A percentile compares a stretch with the other conserved stretches of the same genome.
Conservation (phyloP, 1,284 basidiomycete genomes). For the Fistulina hepatica region DNA sequence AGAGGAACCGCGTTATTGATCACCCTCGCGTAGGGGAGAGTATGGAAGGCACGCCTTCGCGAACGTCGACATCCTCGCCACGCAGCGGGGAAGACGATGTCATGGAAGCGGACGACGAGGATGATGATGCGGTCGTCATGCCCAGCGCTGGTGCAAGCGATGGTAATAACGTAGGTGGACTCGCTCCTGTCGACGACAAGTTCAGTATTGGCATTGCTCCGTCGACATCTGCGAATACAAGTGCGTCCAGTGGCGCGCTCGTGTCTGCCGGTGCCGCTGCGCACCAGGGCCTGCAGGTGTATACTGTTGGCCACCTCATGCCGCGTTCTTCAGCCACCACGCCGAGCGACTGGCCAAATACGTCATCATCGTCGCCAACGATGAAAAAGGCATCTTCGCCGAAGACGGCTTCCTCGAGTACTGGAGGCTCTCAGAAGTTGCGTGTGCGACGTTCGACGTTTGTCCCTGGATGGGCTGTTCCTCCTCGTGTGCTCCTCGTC, state of each 20-base stretch:
- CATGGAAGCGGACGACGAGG: constrained; percentile 4
- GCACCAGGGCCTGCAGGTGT: constrained; percentile 68
- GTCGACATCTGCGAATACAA: too few relatives aligned
- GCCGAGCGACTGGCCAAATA: constrained; percentile 5
- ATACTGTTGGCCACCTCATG: constrained; percentile 72
- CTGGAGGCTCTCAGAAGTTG: constrained; percentile 28
- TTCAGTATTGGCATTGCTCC: too few relatives aligned
- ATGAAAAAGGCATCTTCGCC: constrained; percentile 12
- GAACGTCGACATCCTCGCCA: constrained; percentile 1
- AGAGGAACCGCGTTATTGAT: too few relatives aligned
- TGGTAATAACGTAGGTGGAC: constrained; percentile 9
- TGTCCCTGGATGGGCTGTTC: constrained; percentile 82
- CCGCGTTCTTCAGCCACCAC: constrained; percentile 24
- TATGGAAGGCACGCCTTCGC: constrained; percentile 10
- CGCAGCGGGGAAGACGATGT: constrained; percentile 2
- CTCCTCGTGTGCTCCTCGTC: constrained; percentile 81
- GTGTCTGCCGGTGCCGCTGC: too few relatives aligned
- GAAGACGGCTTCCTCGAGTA: constrained; percentile 11
- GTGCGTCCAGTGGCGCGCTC: too few relatives aligned
- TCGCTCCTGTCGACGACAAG: constrained; percentile 9
- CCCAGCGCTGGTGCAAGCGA: constrained; percentile 13
- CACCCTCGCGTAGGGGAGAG: too few relatives aligned
- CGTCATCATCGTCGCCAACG: not conserved
- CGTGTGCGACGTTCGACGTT: constrained; percentile 67
- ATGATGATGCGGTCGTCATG: constrained; percentile 15